Evolutionary conservation across 768 basidiomycete species (phyloP), one percentile per base, ranked within the genome.

Genomic region (Lactarius hatsudake): DNA sequence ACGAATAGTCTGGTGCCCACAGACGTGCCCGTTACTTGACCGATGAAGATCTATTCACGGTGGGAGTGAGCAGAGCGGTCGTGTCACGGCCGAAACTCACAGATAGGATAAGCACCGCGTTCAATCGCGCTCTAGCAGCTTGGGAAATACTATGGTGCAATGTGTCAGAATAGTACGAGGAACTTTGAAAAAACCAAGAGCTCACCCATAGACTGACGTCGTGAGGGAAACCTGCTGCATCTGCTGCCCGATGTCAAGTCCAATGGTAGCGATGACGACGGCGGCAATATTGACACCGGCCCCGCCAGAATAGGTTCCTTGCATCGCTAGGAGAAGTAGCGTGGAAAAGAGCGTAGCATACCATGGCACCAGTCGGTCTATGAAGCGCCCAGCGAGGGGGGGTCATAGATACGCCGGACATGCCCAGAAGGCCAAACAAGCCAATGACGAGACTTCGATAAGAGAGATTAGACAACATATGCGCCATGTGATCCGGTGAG

Each of bases 361-460:
- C 80, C 80, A 82, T 1, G 78, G 76, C 1, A 79, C 75, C 18
- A 81, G 61, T 10, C 63, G 64, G 59, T 74, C 71, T n/a, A 68
- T 66, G 20, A 74, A 15, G 42, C 59, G 63, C 2, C 73, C 73
- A 1, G 62, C 65, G 15, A 64, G 26, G 0, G 74, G 74, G 73
- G 0, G 64, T 69, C 28, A 58, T 59, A 13, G 26, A 54, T 38
- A 78, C 75, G 36, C 77, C 81, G 12, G 77, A 66, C 59, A 80
- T 72, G 28, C 81, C 81, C n/a, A 81, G 69, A 5, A 82, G 75
- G 12, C 79, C 81, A 69, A 81, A 80, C 4, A 82, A 73, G 26
- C 81, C 81, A 62, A 80, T 81, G 26, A 75, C 69, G 36, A 78
- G 71, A 13, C 78, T 56, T 34, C 71, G 59, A 30, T 58, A 62